These are phyloP conservation scores for Bocquillonia castaneifolia DNA, from an alignment of 441 rosid genomes.

Conservation along the genomic window DNA sequence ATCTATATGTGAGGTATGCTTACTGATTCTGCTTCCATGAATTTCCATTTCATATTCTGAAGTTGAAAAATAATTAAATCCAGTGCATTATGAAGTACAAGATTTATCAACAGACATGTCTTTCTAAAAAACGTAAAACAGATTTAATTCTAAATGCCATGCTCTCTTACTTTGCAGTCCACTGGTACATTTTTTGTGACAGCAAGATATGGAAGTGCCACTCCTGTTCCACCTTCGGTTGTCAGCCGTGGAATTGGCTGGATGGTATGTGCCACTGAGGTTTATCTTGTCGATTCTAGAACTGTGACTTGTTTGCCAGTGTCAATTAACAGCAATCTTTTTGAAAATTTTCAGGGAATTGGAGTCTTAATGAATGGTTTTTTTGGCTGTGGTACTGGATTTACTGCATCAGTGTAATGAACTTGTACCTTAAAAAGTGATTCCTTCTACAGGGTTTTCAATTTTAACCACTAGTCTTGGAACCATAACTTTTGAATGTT, in stretches of 20 bases:
- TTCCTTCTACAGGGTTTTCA: neutral
- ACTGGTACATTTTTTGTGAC: conserved; percentile 64
- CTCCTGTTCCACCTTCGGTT: conserved; percentile 78
- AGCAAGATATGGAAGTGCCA: conserved; percentile 71
- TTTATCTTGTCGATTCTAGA: neutral
- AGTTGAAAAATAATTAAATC: too few species aligned
- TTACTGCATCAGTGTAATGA: conserved; percentile 51
- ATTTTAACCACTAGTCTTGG: neutral
- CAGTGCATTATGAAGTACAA: neutral
- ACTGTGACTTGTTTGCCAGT: conserved; percentile 2
- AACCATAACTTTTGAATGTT: too few species aligned
- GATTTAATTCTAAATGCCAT: neutral
- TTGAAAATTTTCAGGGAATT: conserved; percentile 48
- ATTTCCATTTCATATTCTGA: neutral
- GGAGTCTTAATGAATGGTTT: conserved; percentile 55
- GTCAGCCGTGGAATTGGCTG: conserved; percentile 74
- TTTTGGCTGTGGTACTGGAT: conserved; percentile 51
- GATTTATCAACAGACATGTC: neutral
- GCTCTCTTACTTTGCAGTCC: conserved; percentile 36
- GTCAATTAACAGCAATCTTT: too few species aligned
- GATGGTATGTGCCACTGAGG: conserved; percentile 44
- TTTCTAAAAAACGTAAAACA: neutral
- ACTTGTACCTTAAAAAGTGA: conserved; percentile 4
- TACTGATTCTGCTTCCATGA: neutral
- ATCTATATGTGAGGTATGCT: conserved; percentile 63